A percentile compares a stretch with the other conserved stretches of the same genome.
phyloP scores from a whole-genome alignment of 108 stramenopile genomes.

The Cylindrotheca fusiformis region DNA sequence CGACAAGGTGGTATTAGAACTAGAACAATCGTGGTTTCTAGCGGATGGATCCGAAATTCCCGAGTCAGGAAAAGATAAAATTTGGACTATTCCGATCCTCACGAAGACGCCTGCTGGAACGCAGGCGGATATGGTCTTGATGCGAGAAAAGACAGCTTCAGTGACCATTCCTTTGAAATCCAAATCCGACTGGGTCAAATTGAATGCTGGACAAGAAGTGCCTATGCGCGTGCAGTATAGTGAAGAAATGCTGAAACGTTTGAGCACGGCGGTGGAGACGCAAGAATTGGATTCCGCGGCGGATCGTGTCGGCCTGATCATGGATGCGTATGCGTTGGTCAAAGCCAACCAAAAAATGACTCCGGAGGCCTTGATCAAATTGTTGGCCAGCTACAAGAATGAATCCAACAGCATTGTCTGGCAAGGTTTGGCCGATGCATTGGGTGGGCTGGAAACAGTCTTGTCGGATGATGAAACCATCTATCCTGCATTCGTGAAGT shows the following conservation, averaged over 20 bases:
- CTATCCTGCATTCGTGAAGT: conserved; percentile 46
- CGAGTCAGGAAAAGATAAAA: conserved; percentile 63
- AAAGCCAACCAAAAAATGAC: conserved; percentile 83
- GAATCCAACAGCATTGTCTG: conserved; percentile 91
- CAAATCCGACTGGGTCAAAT: conserved; percentile 85
- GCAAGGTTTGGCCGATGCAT: conserved; percentile 71
- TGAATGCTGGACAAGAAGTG: conserved; percentile 95
- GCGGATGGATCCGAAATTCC: conserved; percentile 76
- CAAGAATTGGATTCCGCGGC: conserved; percentile 56
- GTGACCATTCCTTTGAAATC: conserved; percentile 62
- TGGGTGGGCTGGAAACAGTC: conserved; percentile 72
- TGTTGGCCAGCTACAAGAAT: conserved; percentile 73
- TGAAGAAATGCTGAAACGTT: conserved; percentile 71
- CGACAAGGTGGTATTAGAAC: conserved; percentile 67
- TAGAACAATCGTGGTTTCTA: conserved; percentile 92
- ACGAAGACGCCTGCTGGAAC: conserved; percentile 67
- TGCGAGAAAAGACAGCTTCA: conserved; percentile 81
- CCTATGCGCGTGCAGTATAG: conserved; percentile 88
- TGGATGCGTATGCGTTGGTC: conserved; percentile 88
- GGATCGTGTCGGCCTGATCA: conserved; percentile 89
- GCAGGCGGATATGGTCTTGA: conserved; percentile 75
- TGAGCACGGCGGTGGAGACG: conserved; percentile 53
- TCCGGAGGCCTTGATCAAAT: conserved; percentile 72
- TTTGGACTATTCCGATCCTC: conserved; percentile 94
- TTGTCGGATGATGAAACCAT: conserved; percentile 71